phyloP scores from a whole-genome alignment of 306 rosid genomes.

The Corylus americana region DNA sequence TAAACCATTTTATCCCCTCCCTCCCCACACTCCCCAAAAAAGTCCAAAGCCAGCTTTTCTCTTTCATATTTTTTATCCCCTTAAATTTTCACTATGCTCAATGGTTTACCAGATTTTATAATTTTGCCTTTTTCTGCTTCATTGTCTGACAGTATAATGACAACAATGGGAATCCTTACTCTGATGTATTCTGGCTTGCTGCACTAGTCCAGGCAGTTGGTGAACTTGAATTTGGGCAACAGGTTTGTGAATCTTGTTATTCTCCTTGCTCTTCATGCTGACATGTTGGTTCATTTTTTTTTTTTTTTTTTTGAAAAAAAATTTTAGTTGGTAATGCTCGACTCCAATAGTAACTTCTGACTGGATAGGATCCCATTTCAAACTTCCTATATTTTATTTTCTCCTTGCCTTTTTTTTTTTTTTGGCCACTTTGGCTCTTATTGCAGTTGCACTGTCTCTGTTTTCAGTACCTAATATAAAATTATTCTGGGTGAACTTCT shows the following conservation, averaged over 20 bases:
- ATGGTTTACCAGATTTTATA: constrained; percentile 6
- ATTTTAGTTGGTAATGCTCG: not conserved
- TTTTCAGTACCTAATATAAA: too few species aligned
- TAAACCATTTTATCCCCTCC: not conserved
- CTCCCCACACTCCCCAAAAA: not conserved
- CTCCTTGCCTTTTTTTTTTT: not conserved
- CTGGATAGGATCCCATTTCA: not conserved
- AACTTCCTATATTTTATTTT: not conserved
- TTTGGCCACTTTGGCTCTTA: too few species aligned
- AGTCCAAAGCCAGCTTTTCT: not conserved
- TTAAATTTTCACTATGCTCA: not conserved
- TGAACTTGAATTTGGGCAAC: constrained; percentile 94
- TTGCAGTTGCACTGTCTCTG: too few species aligned
- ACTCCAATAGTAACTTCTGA: not conserved
- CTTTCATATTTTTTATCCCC: not conserved
- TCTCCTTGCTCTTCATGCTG: not conserved
- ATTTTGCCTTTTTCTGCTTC: constrained; percentile 22
- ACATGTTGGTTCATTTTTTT: not conserved
- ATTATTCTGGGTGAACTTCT: too few species aligned
- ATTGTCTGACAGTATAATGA: constrained; percentile 76
- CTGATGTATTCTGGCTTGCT: constrained; percentile 98
- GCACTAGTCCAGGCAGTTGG: constrained; percentile 88
- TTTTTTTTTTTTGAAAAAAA: not conserved
- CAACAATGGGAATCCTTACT: constrained; percentile 88
- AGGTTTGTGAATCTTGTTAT: constrained; percentile 52